Evolutionary conservation across 768 basidiomycete genomes (phyloP), one percentile per base, ranked within the genome.

Genomic region (Suillus subaureus): DNA sequence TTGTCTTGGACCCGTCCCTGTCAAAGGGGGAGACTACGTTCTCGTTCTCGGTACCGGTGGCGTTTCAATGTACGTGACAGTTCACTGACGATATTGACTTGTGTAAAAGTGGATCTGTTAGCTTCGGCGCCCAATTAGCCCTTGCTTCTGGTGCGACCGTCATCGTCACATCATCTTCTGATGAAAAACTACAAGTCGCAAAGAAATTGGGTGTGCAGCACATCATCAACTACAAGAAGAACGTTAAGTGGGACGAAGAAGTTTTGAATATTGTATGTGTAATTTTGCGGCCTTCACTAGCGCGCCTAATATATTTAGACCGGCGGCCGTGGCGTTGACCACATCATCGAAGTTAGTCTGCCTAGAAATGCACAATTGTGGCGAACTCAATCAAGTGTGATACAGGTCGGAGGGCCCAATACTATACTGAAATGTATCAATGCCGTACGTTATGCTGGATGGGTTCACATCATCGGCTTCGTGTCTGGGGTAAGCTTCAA

Each of bases 141-240:
- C 81, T 87, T 51, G 85, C 86, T 3, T 80, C 85, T 9, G 89
- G 89, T 42, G 89, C 88, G 2, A 83, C 76, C 1, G 88, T 89
- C 64, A 89, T 92, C 68, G 81, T 82, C 33, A 91, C 89, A 0
- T 90, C 89, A 1, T 89, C 88, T 0, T 87, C 87, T 0, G 87
- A 90, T 68, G 80, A 82, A 56, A 92, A 91, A 69, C 79, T 89
- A 18, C 79, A 83, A 66, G 67, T 83, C 35, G 87, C 82, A 11
- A 75, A 78, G 54, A 80, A 80, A 52, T 81, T 88, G 23, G 87
- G 89, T 26, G 83, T 80, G 15, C 79, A 82, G 16, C 78, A 87
- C 62, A 69, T 84, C 23, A 87, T 91, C 77, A 89, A 90, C 77
- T 91, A 90, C 73, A 85, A 80, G 64, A 83, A 75, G 66, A 79